Evolutionary conservation across 805 yeast genomes (phyloP).

Genomic region (Tanozyma kutaoensis): DNA sequence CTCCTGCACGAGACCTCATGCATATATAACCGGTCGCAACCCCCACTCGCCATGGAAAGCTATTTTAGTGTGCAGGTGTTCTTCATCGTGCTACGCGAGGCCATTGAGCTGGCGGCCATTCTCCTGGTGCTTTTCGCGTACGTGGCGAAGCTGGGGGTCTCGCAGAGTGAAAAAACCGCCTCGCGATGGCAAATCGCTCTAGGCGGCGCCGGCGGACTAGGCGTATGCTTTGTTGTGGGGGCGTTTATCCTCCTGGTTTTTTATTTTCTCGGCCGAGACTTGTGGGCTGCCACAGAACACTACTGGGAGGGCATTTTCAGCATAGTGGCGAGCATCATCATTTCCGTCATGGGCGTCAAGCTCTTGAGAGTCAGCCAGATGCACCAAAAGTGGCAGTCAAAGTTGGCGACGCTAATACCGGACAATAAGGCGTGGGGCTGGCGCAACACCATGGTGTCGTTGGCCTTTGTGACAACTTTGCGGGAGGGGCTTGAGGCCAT

Average conservation of each 20-base stretch:
- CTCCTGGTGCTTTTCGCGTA: conserved; percentile 9
- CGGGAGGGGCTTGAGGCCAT: conserved; percentile 92
- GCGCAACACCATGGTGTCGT: conserved; percentile 54
- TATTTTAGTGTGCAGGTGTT: conserved; percentile 9
- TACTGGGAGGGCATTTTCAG: conserved; percentile 36
- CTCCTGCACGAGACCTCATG: too few relatives aligned
- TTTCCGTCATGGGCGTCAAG: conserved; percentile 32
- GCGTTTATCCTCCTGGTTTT: conserved; percentile 23
- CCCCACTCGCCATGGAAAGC: conserved; percentile 5
- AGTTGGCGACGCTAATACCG: conserved; percentile 16
- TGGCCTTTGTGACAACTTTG: conserved; percentile 77
- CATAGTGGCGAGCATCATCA: conserved; percentile 28
- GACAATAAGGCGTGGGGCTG: conserved; percentile 10
- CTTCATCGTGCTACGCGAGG: conserved; percentile 8
- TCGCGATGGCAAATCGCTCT: conserved; percentile 22
- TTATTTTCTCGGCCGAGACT: conserved; percentile 26
- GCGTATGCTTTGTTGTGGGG: conserved; percentile 26
- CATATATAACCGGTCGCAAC: too few relatives aligned
- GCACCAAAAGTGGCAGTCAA: conserved; percentile 31
- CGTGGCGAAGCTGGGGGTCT: conserved; percentile 1
- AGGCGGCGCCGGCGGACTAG: conserved; percentile 28
- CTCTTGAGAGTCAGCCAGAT: conserved; percentile 28
- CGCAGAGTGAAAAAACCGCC: too few relatives aligned
- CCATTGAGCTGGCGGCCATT: conserved; percentile 10
- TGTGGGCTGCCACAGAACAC: conserved; percentile 33